These are phyloP conservation scores for Colletotrichum ledebouriae DNA, from an alignment of 2,329 filamentous ascomycete species.

Conservation along the genomic window DNA sequence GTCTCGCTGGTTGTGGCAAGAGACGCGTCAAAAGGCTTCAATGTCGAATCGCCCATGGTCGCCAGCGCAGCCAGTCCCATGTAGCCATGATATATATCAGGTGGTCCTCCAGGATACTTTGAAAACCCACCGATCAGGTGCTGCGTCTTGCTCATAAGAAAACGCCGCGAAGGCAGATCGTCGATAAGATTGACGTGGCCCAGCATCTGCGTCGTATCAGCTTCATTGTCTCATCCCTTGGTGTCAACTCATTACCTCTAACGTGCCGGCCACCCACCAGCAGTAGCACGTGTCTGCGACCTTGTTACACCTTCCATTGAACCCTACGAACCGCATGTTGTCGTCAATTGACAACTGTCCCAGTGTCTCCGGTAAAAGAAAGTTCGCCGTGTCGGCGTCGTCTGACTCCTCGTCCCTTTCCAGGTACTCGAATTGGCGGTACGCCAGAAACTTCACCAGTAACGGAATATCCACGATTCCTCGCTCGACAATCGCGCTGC, in stretches of 20 bases:
- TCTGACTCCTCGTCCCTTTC: constrained; percentile 61
- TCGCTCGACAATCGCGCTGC: constrained; percentile 50
- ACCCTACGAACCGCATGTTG: constrained; percentile 71
- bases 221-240: constrained; percentile 51
- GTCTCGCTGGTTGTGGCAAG: constrained; percentile 80
- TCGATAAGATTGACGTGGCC: constrained; percentile 71
- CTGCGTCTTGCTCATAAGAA: constrained; percentile 87
- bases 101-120: constrained; percentile 76
- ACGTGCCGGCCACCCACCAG: constrained; percentile 87
- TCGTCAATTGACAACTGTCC: constrained; percentile 52
- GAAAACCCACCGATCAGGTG: constrained; percentile 87
- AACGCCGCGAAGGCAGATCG: constrained; percentile 73
- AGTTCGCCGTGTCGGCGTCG: constrained; percentile 49
- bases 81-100: constrained; percentile 90
- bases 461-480: constrained; percentile 51
- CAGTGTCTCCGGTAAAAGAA: constrained; percentile 50
- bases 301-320: constrained; percentile 94
- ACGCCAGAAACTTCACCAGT: constrained; percentile 69
- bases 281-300: constrained; percentile 94
- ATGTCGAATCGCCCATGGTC: constrained; percentile 75
- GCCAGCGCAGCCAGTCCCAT: constrained; percentile 86
- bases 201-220: constrained; percentile 64
- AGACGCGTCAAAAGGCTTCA: constrained; percentile 80
- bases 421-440: constrained; percentile 74
- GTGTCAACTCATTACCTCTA: constrained; percentile 54